Evolutionary conservation across 1,284 basidiomycete species (phyloP), one percentile per base, ranked within the genome.

Genomic region (Wolfiporia cocos): DNA sequence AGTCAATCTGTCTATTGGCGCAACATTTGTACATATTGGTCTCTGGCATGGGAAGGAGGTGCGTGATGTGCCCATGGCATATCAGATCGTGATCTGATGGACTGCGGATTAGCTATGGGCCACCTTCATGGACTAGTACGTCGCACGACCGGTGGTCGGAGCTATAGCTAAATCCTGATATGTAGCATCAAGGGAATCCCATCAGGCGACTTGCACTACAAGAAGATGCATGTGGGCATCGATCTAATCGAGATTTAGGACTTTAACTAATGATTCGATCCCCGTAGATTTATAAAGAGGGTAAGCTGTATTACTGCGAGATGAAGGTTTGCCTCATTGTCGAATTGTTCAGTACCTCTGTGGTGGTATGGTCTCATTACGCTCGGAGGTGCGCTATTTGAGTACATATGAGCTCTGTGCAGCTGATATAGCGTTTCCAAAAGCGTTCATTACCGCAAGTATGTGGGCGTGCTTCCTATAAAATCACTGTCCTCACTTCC

Each of bases 21-120:
- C 53, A 11, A 51, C 50, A 20, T 46, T 57, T 31, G 49, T 50
- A 12, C 73, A 77, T 48, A 69, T 76, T 36, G 43, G 66, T 12
- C 37, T 76, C 1, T 77, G 74, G 74, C 69, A 76, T 49, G 69
- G 72, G 7, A 67, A 69, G 41, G 67, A 72, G 34, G 67, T 78
- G 20, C 18, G 33, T 21, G 9, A 37, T 22, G 2, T 14, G 23
- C 4, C n/a, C 15, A 3, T 31, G 2, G 17, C 1, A 10, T 4
- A 4, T 6, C 17, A 15, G 17, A 11, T 7, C 18, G n/a, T 36
- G 18, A 42, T 21, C 5, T 23, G 17, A 31, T 2, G 3, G 7
- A 14, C 12, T 3, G 2, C 15, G n/a, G n/a, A 4, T 20, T 15
- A 42, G 41, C 24, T 42, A 17, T 42, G 41, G 41, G 17, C 23